Percentiles rank a stretch among this genome's conserved stretches.
Evolutionary conservation across 1,284 basidiomycete species (phyloP).

Genomic region (Marasmius sp.): DNA sequence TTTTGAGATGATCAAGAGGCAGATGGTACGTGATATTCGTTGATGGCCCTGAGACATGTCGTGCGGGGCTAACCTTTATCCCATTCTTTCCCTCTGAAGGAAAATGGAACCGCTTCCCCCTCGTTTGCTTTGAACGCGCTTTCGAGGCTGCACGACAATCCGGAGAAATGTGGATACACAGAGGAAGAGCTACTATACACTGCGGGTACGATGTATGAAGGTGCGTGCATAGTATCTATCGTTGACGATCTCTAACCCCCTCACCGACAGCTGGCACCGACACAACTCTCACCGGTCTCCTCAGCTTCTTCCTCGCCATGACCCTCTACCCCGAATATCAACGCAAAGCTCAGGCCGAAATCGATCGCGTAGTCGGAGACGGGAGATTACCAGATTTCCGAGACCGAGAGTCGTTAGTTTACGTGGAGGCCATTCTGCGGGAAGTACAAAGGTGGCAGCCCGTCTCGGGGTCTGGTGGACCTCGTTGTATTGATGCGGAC

Average conservation of each 20-base stretch:
- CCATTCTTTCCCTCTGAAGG: no score
- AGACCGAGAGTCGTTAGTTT: background rate
- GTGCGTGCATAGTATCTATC: background rate
- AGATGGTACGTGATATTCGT: background rate
- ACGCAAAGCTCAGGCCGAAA: background rate
- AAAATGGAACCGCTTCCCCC: background rate
- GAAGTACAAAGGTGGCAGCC: background rate
- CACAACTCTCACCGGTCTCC: background rate
- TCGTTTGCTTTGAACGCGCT: background rate
- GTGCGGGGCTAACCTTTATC: no score
- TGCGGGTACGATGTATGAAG: background rate
- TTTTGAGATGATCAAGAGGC: background rate
- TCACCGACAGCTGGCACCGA: background rate
- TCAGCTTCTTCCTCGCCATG: background rate
- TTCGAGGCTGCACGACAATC: background rate
- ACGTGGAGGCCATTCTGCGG: background rate
- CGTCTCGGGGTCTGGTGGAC: background rate
- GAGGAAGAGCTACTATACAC: background rate
- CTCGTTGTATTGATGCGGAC: background rate
- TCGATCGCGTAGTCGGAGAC: background rate
- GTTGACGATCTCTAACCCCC: no score
- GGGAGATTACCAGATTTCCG: background rate
- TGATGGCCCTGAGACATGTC: no score
- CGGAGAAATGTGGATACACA: no score
- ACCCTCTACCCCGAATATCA: background rate